These are phyloP conservation scores for Petasospora fabianii DNA, from an alignment of 1,139 yeast species.

Conservation along the genomic window DNA sequence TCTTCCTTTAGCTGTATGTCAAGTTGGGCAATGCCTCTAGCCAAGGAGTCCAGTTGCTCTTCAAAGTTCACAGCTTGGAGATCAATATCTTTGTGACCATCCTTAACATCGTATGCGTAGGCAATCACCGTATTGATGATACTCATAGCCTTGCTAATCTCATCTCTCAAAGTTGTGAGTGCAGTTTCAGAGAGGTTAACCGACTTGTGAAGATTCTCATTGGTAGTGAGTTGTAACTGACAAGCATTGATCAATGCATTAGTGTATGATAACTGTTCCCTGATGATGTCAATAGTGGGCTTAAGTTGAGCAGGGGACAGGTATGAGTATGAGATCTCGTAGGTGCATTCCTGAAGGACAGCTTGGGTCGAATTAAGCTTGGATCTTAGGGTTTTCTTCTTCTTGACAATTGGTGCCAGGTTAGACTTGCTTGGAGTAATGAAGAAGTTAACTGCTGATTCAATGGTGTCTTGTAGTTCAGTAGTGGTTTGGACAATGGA, in stretches of 20 bases:
- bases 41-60: conserved; percentile 26
- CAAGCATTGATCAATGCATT: conserved; percentile 46
- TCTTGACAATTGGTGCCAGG: conserved; percentile 29
- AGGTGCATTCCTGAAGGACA: conserved; percentile 43
- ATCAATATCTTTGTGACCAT: background rate
- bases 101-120: conserved; percentile 37
- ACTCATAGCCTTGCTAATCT: conserved; percentile 33
- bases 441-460: conserved; percentile 38
- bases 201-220: conserved; percentile 31
- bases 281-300: conserved; percentile 33
- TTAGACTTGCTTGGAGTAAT: conserved; percentile 22
- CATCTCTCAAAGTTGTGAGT: conserved; percentile 31
- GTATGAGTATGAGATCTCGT: conserved; percentile 45
- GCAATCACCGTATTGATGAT: conserved; percentile 34
- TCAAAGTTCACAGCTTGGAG: conserved; percentile 26
- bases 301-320: conserved; percentile 41
- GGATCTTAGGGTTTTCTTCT: conserved; percentile 31
- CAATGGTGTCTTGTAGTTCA: conserved; percentile 38
- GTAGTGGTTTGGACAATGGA: conserved; percentile 38
- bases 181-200: conserved; percentile 32
- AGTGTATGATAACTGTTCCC: conserved; percentile 32
- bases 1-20: conserved; percentile 33
- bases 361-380: conserved; percentile 35
- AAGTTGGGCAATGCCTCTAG: conserved; percentile 32
- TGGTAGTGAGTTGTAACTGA: conserved; percentile 40